Evolutionary conservation across 1,284 basidiomycete genomes (phyloP).

Genomic region (Volvariella surrecta): DNA sequence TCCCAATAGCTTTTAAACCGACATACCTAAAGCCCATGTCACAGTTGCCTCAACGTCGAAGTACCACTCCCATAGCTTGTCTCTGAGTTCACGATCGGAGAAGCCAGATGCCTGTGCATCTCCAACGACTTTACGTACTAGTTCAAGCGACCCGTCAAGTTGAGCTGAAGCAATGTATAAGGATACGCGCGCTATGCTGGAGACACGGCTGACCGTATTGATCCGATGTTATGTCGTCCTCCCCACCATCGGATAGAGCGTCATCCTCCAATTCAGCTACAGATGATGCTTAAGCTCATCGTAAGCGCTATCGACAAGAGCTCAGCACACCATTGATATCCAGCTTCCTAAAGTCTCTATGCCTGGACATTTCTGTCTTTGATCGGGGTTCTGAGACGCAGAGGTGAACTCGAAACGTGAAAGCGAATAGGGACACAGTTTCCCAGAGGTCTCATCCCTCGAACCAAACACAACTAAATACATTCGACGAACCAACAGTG

Average conservation of each 20-base stretch:
- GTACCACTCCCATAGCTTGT: conserved; percentile 83
- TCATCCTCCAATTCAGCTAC: conserved; percentile 74
- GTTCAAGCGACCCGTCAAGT: conserved; percentile 63
- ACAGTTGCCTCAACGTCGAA: conserved; percentile 82
- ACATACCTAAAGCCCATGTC: conserved; percentile 59
- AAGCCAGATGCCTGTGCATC: conserved; percentile 57
- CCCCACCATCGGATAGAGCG: conserved; percentile 60
- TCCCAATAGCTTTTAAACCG: conserved; percentile 3
- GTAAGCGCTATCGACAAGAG: conserved; percentile 3
- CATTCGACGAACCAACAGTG: conserved; percentile 2
- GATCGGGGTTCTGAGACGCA: neutral
- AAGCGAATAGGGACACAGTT: conserved; percentile 12
- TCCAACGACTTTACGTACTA: conserved; percentile 63
- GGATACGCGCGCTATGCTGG: neutral
- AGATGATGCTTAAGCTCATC: conserved; percentile 1
- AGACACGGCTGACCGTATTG: conserved; percentile 46
- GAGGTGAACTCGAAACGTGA: conserved; percentile 5
- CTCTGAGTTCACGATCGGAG: conserved; percentile 69
- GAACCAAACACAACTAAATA: conserved; percentile 3
- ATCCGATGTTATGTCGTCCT: conserved; percentile 62
- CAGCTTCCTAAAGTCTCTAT: conserved; percentile 86
- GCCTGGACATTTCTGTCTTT: conserved; percentile 63
- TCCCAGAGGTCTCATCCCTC: conserved; percentile 7
- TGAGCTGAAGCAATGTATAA: conserved; percentile 42
- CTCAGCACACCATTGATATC: conserved; percentile 65